Evolutionary conservation across 495 filamentous ascomycete genomes (phyloP).

Genomic region (Choiromyces venosus): DNA sequence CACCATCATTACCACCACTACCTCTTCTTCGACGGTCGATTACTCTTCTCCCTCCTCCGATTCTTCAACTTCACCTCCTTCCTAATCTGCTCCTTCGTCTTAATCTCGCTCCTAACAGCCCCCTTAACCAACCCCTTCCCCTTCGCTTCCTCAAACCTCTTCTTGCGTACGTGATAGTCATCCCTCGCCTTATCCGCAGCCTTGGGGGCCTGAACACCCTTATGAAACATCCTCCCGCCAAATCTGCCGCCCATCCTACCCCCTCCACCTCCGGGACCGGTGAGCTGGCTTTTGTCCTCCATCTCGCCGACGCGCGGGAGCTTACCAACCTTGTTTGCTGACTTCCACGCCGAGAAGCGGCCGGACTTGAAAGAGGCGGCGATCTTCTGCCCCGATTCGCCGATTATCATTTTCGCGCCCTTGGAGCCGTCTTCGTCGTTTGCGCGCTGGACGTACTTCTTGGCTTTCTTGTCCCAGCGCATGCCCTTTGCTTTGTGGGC

Average conservation of each 20-base stretch:
- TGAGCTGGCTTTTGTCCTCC: constrained; percentile 50
- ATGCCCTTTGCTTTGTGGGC: constrained; percentile 59
- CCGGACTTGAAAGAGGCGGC: constrained; percentile 87
- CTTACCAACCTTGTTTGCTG: constrained; percentile 68
- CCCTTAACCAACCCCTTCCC: constrained; percentile 71
- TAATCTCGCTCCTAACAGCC: constrained; percentile 68
- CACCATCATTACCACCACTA: constrained; percentile 42
- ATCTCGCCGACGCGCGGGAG: constrained; percentile 76
- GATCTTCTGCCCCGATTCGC: constrained; percentile 93
- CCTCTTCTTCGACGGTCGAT: constrained; percentile 66
- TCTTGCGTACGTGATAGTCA: constrained; percentile 86
- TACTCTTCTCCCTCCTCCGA: constrained; percentile 79
- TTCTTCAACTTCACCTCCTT: constrained; percentile 72
- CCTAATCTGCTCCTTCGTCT: constrained; percentile 74
- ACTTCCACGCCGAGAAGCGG: constrained; percentile 86
- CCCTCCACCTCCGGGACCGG: constrained; percentile 40
- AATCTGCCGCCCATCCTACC: constrained; percentile 49
- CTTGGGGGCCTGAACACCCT: constrained; percentile 78
- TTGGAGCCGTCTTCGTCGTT: constrained; percentile 94
- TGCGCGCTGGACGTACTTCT: constrained; percentile 81
- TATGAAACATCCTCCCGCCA: constrained; percentile 54
- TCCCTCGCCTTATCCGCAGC: constrained; percentile 81
- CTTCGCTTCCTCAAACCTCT: constrained; percentile 77
- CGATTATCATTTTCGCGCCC: constrained; percentile 74
- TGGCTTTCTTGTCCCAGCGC: constrained; percentile 95